phyloP scores from a whole-genome alignment of 2,329 filamentous ascomycete species.

The Cercospora janseana region DNA sequence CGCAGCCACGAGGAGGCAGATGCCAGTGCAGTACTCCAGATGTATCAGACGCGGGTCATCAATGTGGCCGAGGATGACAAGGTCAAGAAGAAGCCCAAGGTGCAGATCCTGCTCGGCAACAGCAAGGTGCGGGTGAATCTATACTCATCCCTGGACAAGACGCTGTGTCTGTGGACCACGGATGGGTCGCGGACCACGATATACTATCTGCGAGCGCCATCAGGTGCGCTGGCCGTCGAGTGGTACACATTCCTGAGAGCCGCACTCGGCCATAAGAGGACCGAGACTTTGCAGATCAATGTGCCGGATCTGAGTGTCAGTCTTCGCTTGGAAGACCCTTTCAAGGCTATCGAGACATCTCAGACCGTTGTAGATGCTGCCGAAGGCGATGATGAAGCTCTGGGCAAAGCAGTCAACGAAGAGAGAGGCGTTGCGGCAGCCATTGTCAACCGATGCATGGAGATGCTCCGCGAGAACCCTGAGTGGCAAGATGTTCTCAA shows the following conservation, averaged over 20 bases:
- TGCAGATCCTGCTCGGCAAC: constrained; percentile 57
- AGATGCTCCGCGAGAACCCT: constrained; percentile 54
- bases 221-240: constrained; percentile 61
- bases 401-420: constrained; percentile 47
- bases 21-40: constrained; percentile 41
- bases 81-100: constrained; percentile 54
- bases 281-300: constrained; percentile 57
- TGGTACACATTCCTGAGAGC: constrained; percentile 67
- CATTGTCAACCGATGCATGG: constrained; percentile 59
- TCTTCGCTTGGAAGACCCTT: constrained; percentile 59
- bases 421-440: constrained; percentile 56
- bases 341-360: constrained; percentile 51
- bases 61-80: constrained; percentile 51
- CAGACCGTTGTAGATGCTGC: constrained; percentile 43
- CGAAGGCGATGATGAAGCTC: constrained; percentile 48
- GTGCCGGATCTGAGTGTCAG: constrained; percentile 63
- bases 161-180: constrained; percentile 61
- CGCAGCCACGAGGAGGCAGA: constrained; percentile 56
- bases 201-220: constrained; percentile 61
- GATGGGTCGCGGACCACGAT: constrained; percentile 56
- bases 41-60: constrained; percentile 51
- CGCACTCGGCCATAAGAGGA: constrained; percentile 58
- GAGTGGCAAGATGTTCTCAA: constrained; percentile 61
- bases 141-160: constrained; percentile 66
- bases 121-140: constrained; percentile 59